Base-by-base conservation (phyloP, 192 early-diverging fungal genomes). In the Chytriomyces confervae region DNA sequence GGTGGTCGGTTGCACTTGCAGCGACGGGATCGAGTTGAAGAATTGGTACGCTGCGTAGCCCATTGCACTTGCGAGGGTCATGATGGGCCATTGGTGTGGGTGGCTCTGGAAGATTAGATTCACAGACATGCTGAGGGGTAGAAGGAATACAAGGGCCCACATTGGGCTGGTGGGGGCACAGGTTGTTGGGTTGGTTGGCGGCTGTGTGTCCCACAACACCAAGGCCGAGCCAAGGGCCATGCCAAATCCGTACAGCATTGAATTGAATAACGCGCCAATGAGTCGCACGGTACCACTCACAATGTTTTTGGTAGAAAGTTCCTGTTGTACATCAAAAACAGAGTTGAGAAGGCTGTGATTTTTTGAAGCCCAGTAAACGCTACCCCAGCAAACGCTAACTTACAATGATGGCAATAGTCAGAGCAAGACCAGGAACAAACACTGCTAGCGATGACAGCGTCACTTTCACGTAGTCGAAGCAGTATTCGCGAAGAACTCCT, bases 301-400 rank as follows among this genome's bases (percentile, higher is more conserved):
- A 78, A 96, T 89, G 79, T 97, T 97, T 57, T 91, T 87, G n/a
- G 96, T 93, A 2, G 93, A 89, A 74, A 97, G 83, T 78, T 97
- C 36, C 36, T 36, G 36, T 36, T 36, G 36, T 1, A 36, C 0
- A 36, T 36, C 95, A 29, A 36, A 36, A 36, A 36, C 36, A 36
- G 36, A 1, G 24, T 27, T 27, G 36, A 36, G 36, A 2, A 36
- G 0, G 0, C 36, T 36, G 1, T 36, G 36, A 36, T 2, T 4
- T 36, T 36, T 27, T 27, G 24, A 27, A 27, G 24, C 24, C 24
- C 24, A 27, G 24, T 27, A 27, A n/a, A n/a, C n/a, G n/a, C n/a
- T n/a, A n/a, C n/a, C n/a, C n/a, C n/a, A n/a, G n/a, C n/a, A n/a
- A n/a, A 27, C 36, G 36, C 4, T 4, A 36, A 36, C 36, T 36